A percentile compares a stretch with the other conserved stretches of the same genome.
Evolutionary conservation across 257 asterid genomes (phyloP).

Genomic region (Penstemon davidsonii): DNA sequence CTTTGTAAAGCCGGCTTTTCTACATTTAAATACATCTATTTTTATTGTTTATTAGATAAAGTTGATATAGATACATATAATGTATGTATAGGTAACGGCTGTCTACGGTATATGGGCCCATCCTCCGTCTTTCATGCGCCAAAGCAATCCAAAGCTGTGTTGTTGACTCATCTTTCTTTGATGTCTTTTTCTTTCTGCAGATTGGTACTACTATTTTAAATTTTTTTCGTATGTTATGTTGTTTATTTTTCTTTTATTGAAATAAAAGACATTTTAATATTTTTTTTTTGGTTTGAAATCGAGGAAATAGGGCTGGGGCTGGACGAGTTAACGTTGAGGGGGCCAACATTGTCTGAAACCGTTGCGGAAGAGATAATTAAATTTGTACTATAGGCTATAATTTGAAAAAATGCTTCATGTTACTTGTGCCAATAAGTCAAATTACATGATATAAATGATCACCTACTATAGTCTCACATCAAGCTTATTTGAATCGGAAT

Average conservation of each 20-base stretch:
- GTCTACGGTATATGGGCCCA: constrained; percentile 13
- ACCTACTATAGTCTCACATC: no score
- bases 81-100: constrained; percentile 44
- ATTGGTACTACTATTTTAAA: background rate
- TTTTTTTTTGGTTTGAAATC: background rate
- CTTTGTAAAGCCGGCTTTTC: constrained; percentile 26
- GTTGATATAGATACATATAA: background rate
- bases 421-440: no score
- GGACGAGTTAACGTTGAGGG: constrained; percentile 9
- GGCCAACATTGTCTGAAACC: constrained; percentile 12
- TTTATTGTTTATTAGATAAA: background rate
- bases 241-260: background rate
- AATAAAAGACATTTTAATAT: background rate
- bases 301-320: background rate
- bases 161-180: constrained; percentile 37
- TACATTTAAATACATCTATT: background rate
- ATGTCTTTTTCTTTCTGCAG: constrained; percentile 31
- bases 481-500: no score
- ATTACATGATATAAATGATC: no score
- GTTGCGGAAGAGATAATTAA: background rate
- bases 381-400: background rate
- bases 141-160: constrained; percentile 31
- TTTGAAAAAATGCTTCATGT: background rate
- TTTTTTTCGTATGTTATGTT: background rate
- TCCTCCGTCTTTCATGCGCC: constrained; percentile 44